Base-by-base conservation (phyloP, 257 asterid genomes). In the Paulownia fortunei region DNA sequence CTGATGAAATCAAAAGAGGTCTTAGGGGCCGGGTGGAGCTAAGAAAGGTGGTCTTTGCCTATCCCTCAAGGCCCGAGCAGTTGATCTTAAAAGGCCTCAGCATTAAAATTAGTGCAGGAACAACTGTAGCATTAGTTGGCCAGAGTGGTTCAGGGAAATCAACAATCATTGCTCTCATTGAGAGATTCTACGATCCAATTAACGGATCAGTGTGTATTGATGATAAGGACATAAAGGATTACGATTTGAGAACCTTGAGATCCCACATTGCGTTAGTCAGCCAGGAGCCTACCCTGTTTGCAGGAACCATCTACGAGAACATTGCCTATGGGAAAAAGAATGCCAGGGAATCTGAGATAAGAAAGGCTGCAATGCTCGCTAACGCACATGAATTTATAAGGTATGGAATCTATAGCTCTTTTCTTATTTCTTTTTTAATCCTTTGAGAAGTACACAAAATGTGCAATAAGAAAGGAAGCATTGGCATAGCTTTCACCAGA, bases 361-460 rank as follows among this genome's bases (percentile, higher is more conserved):
- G 81, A 59, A 86, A 88, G 82, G 97, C 97, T 37, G 96, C 97
- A 47, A 83, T 41, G 84, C 88, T 77, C 7, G 96, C 97, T 24
- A 92, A 92, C 74, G 97, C 97, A 10, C 97, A 92, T 74, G 97
- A 92, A 65, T 92, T 92, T 72, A 90, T 92, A 81, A 88, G 97
- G 97, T 88, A 82, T 7, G 76, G 4, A 37, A 24, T 63, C 52
- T 47, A 26, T 54, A 39, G 13, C 4, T 60, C 32, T 8, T 69
- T 41, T 24, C 61, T 41, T 3, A 30, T n/a, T 19, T 36, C 18
- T 37, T 18, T 69, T 24, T 16, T 13, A 30, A 46, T 65, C 24
- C 26, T 21, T 24, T 18, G 13, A 47, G 18, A 47, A 11, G 18
- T 11, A 11, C 11, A 47, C 54, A 47, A 47, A 12, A 8, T 42